Base-by-base conservation (phyloP, 345 rosid genomes). In the Rhizophora mangle region DNA sequence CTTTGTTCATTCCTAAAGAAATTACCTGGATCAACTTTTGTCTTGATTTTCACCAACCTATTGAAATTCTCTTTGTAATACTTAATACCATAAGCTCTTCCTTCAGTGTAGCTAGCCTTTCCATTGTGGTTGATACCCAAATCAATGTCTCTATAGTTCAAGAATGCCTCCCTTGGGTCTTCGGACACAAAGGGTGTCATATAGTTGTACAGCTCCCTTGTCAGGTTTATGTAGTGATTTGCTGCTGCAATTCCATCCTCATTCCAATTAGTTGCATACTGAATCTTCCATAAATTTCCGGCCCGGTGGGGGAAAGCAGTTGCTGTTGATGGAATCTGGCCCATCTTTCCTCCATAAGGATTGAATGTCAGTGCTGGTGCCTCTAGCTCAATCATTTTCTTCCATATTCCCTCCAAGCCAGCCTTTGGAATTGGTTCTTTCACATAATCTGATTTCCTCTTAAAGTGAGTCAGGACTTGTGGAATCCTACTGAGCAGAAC, bases 391-490 rank as follows among this genome's bases (percentile, higher is more conserved):
- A 71, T 51, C 67, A 79, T 67, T 52, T 52, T 56, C 69, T 74
- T 53, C 78, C 75, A 70, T 0, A 79, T 36, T 8, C 66, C 39
- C 4, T 74, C 72, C 67, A 79, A 22, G 3, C 61, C 70, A 2
- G 53, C 63, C 57, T 53, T 58, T 9, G 79, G 75, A 26, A 79
- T 79, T 47, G 64, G 61, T n/a, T 43, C 11, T 29, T 60, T 47
- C 0, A 71, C 79, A 18, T 70, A 79, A 32, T 79, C 82, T 7
- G 82, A 74, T 63, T 79, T 79, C 29, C 69, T 74, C 60, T 78
- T 70, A 22, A 72, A 34, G 47, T 47, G 8, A 8, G 6, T 19
- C 26, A 64, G 34, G 0, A 27, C 43, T 8, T 46, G 39, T 1
- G 75, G 68, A 7, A 64, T 63, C 51, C 81, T 62, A 26, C 52